These are phyloP conservation scores for Cystofilobasidium bisporidii DNA, from an alignment of 768 basidiomycete species.

Conservation along the genomic window DNA sequence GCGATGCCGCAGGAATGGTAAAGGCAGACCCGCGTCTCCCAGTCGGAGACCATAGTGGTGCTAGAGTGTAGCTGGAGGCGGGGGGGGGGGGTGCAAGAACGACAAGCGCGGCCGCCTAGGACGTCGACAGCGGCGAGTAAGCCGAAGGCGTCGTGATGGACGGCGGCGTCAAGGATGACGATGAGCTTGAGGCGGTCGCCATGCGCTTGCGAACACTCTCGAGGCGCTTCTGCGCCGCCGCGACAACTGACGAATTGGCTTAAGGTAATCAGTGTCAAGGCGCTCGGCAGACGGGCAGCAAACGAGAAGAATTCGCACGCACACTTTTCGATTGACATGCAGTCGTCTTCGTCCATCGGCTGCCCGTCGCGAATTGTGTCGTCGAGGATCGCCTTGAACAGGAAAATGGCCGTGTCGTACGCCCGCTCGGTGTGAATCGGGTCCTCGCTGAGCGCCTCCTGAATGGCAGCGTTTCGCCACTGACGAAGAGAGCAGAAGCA, in stretches of 20 bases:
- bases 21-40: too few species aligned
- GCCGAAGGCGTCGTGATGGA: background rate
- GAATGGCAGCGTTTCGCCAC: slow-evolving; percentile 86
- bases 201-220: slow-evolving; percentile 20
- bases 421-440: slow-evolving; percentile 82
- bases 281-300: too few species aligned
- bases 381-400: slow-evolving; percentile 83
- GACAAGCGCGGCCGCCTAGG: background rate
- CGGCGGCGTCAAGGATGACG: background rate
- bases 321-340: slow-evolving; percentile 42
- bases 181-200: background rate
- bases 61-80: too few species aligned
- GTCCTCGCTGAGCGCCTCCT: slow-evolving; percentile 69
- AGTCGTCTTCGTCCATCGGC: slow-evolving; percentile 40
- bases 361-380: slow-evolving; percentile 45
- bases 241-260: slow-evolving; percentile 21
- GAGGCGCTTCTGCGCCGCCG: slow-evolving; percentile 22
- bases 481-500: slow-evolving; percentile 39
- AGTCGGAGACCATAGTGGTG: too few species aligned
- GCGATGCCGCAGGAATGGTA: too few species aligned
- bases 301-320: too few species aligned
- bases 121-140: background rate
- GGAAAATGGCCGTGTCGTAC: slow-evolving; percentile 92
- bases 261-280: too few species aligned
- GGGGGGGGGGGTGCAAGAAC: background rate